A percentile compares a stretch with the other conserved stretches of the same genome.
These are phyloP conservation scores for Populus tremula DNA, from an alignment of 345 rosid species.

Conservation along the genomic window DNA sequence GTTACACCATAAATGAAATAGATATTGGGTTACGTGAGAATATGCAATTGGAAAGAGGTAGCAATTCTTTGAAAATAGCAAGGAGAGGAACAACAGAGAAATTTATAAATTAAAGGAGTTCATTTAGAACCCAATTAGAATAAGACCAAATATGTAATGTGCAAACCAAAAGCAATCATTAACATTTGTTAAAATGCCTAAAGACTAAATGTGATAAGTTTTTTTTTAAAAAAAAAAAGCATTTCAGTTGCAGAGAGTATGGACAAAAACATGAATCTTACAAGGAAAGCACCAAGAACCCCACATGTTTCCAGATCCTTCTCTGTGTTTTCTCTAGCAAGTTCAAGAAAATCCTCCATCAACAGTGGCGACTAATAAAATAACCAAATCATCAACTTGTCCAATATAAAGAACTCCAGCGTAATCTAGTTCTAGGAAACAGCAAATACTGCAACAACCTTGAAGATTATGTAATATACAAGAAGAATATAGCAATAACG, in stretches of 20 bases:
- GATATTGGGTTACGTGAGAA: too few relatives aligned
- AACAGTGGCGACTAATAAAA: constrained; percentile 52
- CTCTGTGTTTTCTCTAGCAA: constrained; percentile 78
- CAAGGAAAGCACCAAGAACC: constrained; percentile 78
- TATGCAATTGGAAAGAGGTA: background rate
- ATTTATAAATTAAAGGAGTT: background rate
- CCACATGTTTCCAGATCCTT: constrained; percentile 93
- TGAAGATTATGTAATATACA: background rate
- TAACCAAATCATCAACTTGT: constrained; percentile 8
- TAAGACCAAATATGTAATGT: background rate
- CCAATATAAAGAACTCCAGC: background rate
- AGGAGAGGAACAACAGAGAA: background rate
- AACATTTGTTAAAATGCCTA: background rate
- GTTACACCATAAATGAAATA: too few relatives aligned
- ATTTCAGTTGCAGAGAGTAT: background rate
- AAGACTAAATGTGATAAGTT: background rate
- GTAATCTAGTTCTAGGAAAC: background rate
- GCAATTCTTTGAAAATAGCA: background rate
- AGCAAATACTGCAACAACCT: background rate
- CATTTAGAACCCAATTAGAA: background rate
- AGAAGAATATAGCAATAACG: background rate
- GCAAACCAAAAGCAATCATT: background rate
- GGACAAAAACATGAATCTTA: constrained; percentile 33
- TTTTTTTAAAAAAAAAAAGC: background rate
- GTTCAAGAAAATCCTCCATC: constrained; percentile 81